Evolutionary conservation across 306 rosid species (phyloP), one percentile per base, ranked within the genome.

Genomic region (Cucumis hystrix): DNA sequence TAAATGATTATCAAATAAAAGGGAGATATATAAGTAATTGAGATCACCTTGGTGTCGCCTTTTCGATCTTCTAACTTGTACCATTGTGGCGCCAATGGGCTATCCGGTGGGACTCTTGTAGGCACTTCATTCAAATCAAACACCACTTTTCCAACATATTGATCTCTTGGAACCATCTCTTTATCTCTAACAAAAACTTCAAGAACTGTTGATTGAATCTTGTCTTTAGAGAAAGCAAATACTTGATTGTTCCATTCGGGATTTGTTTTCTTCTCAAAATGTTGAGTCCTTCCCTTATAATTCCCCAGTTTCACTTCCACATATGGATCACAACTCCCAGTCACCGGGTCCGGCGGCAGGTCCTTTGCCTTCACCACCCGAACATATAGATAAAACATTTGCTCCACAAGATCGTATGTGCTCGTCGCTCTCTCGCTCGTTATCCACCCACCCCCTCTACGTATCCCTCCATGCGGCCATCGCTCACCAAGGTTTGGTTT

Each of bases 41-140:
- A 40, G 43, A 61, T 63, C 21, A 63, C 91, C 78, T 87, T 86
- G 18, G 68, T 23, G 6, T 87, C 81, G 0, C 91, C 86, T 3
- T 7, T 80, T 51, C 87, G 12, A 56, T 87, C 78, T 81, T 88
- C 92, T 10, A 92, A 47, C 60, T 87, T 83, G 40, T 92, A 90
- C 97, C 97, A 92, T 35, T 92, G 93, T 20, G 97, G 97, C 18
- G 96, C 97, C 78, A 92, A 83, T 17, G 92, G 97, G 55, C 96
- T 92, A 81, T 92, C 93, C 10, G 97, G 97, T 5, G 96, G 97
- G 55, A 90, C 97, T 76, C 93, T 87, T 16, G 97, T 90, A 5
- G 96, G 96, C 14, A 92, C 92, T 80, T 92, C 97, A 81, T 90
- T 79, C 92, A 90, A 83, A 86, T 92, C 96, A 80, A 92, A 88